Evolutionary conservation across 495 filamentous ascomycete genomes (phyloP).

Genomic region (Rusavskia elegans): DNA sequence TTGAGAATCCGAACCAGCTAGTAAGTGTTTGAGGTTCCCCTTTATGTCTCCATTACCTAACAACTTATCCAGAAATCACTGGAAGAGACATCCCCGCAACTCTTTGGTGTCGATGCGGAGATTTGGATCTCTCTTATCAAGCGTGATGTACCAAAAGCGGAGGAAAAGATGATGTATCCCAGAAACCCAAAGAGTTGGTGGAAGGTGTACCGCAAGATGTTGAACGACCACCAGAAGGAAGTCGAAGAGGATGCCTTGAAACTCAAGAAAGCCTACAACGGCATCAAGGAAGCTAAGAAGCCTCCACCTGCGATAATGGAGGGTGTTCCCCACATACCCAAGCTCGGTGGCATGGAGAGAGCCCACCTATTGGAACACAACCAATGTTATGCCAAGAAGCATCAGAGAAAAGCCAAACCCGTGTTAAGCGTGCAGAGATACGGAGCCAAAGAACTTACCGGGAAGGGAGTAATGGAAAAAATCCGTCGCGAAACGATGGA

Average conservation of each 20-base stretch:
- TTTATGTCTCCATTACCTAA: neutral
- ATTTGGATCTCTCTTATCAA: conserved; percentile 55
- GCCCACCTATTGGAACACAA: neutral
- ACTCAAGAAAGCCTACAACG: conserved; percentile 32
- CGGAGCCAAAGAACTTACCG: conserved; percentile 14
- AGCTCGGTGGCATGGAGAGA: conserved; percentile 1
- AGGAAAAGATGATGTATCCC: conserved; percentile 38
- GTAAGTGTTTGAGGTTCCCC: conserved; percentile 18
- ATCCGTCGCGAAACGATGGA: conserved; percentile 19
- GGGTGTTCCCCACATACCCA: neutral
- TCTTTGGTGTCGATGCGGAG: conserved; percentile 41
- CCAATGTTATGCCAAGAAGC: neutral
- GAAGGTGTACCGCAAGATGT: conserved; percentile 41
- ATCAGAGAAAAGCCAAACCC: neutral
- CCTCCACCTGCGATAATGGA: conserved; percentile 20
- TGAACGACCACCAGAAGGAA: conserved; percentile 25
- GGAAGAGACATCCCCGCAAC: conserved; percentile 50
- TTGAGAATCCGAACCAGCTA: conserved; percentile 52
- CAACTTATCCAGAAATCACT: conserved; percentile 28
- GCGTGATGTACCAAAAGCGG: conserved; percentile 40
- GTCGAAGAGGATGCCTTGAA: conserved; percentile 27
- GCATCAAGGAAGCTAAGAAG: conserved; percentile 30
- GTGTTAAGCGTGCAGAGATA: conserved; percentile 4
- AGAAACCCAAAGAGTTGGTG: conserved; percentile 43
- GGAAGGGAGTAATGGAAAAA: conserved; percentile 14